These are phyloP conservation scores for Allantophomopsis lycopodina DNA, from an alignment of 2,329 filamentous ascomycete genomes.

Conservation along the genomic window DNA sequence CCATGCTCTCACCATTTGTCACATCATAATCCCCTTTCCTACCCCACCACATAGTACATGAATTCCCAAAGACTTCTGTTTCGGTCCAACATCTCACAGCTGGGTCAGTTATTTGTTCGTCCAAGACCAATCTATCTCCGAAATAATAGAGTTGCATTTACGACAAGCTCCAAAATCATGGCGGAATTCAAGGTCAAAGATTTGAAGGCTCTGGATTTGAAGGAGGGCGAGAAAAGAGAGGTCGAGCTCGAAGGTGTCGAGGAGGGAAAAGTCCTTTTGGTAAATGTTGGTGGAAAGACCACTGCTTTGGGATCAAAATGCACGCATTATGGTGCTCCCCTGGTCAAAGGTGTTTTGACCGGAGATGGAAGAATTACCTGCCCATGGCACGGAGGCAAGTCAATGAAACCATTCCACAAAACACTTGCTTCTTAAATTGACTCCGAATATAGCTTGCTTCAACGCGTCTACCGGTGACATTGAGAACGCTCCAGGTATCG, in stretches of 20 bases:
- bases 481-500: slow-evolving; percentile 84
- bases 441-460: slow-evolving; percentile 60
- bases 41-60: not conserved
- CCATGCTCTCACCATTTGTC: too few species aligned
- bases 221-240: slow-evolving; percentile 74
- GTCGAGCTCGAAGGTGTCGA: slow-evolving; percentile 84
- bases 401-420: slow-evolving; percentile 3
- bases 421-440: slow-evolving; percentile 5
- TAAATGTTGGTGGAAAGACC: slow-evolving; percentile 63
- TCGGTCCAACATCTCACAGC: not conserved
- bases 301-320: slow-evolving; percentile 77
- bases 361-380: slow-evolving; percentile 76
- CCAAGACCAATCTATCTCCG: not conserved
- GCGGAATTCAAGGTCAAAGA: slow-evolving; percentile 62
- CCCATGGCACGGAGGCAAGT: slow-evolving; percentile 85
- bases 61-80: not conserved
- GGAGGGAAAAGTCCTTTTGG: slow-evolving; percentile 71
- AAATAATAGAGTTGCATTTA: slow-evolving; percentile 3
- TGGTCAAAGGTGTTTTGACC: slow-evolving; percentile 75
- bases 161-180: slow-evolving; percentile 13
- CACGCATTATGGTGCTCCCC: slow-evolving; percentile 82
- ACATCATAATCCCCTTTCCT: too few species aligned
- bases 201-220: slow-evolving; percentile 58
- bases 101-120: not conserved
- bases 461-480: slow-evolving; percentile 81